Conservation (phyloP, 306 rosid species). For the Erythrophleum fordii region DNA sequence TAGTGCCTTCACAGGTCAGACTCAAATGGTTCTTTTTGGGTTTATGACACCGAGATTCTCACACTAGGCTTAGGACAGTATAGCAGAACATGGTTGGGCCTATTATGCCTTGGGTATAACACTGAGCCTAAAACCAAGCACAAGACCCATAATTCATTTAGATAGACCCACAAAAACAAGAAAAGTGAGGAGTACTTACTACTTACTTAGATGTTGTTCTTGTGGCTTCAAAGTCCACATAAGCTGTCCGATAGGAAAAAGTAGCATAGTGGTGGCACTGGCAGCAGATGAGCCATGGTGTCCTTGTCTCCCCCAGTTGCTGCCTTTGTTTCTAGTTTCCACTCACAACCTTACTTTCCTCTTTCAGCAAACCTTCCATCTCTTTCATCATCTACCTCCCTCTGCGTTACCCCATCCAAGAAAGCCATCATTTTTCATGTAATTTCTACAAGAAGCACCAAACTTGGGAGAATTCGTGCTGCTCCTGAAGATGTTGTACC, state of each 20-base stretch:
- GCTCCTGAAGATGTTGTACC: constrained; percentile 49
- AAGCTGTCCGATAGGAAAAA: background rate
- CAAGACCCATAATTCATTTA: background rate
- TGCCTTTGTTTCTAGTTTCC: constrained; percentile 43
- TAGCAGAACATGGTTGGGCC: background rate
- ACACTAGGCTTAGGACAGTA: no score
- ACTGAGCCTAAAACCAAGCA: background rate
- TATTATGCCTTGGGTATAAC: no score
- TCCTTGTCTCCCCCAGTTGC: constrained; percentile 49
- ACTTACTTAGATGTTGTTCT: no score
- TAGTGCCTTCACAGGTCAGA: no score
- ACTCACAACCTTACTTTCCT: constrained; percentile 33
- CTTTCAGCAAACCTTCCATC: constrained; percentile 26
- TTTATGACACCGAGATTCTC: no score
- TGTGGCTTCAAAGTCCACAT: background rate
- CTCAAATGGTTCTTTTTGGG: no score
- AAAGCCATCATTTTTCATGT: constrained; percentile 25
- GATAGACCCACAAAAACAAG: no score
- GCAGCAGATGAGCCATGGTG: constrained; percentile 64
- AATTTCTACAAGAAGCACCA: constrained; percentile 20
- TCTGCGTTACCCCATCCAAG: constrained; percentile 30
- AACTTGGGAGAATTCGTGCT: constrained; percentile 44
- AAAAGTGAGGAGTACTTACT: no score
- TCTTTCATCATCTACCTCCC: constrained; percentile 28
- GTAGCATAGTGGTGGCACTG: no score